These are phyloP conservation scores for Ulota crispa DNA, from an alignment of 225 moss, liverwort and hornwort species.

Conservation along the genomic window DNA sequence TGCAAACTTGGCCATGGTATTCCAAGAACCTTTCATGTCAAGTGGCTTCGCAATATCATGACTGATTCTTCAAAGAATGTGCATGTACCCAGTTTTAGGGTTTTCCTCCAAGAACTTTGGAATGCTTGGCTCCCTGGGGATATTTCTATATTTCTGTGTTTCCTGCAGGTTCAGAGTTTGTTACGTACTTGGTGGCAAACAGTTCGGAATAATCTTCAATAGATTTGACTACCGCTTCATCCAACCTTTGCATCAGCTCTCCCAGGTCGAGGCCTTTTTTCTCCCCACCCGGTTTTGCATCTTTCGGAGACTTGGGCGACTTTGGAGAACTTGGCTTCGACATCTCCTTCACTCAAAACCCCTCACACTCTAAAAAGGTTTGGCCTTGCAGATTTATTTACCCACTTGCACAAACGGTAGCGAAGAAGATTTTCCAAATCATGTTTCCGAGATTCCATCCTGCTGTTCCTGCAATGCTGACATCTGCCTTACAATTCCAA, in stretches of 20 bases:
- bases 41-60: neutral
- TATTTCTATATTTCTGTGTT: neutral
- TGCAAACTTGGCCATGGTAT: neutral
- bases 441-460: neutral
- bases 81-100: neutral
- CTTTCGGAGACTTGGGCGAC: conserved; percentile 25
- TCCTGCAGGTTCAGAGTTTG: neutral
- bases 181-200: conserved; percentile 39
- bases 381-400: neutral
- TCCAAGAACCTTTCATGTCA: neutral
- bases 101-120: neutral
- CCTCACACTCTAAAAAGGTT: no score
- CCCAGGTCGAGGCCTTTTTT: conserved; percentile 16
- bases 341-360: conserved; percentile 18
- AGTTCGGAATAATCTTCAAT: conserved; percentile 20
- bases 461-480: neutral
- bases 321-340: conserved; percentile 28
- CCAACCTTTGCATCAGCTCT: conserved; percentile 35
- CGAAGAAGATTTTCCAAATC: neutral
- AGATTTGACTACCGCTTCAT: conserved; percentile 32
- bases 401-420: neutral
- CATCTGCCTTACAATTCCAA: neutral
- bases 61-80: neutral
- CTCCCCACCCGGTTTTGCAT: conserved; percentile 21
- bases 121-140: neutral